Percentiles rank a stretch among this genome's conserved stretches.
Conservation (phyloP, 2,329 filamentous ascomycete genomes). For the Colletotrichum trifolii region DNA sequence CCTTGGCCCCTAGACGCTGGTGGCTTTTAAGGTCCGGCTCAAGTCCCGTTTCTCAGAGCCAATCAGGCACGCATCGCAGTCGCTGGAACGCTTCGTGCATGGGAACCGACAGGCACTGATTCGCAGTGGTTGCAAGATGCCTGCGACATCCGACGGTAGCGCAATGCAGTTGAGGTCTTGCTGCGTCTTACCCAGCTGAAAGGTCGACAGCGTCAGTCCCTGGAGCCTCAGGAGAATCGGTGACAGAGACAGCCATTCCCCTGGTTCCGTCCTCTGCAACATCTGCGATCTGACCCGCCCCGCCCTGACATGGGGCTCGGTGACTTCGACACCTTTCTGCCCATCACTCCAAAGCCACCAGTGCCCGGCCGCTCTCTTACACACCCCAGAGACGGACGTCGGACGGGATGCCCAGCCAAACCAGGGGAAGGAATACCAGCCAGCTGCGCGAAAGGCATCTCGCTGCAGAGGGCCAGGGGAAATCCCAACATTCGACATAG, state of each 20-base stretch:
- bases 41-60: conserved; percentile 41
- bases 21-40: conserved; percentile 28
- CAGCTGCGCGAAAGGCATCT: conserved; percentile 9
- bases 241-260: conserved; percentile 25
- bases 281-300: conserved; percentile 34
- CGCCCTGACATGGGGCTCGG: conserved; percentile 23
- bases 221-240: conserved; percentile 21
- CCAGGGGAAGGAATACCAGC: conserved; percentile 16
- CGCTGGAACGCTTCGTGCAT: conserved; percentile 56
- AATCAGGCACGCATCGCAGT: conserved; percentile 49
- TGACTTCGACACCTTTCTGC: conserved; percentile 21
- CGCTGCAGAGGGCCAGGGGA: conserved; percentile 24
- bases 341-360: conserved; percentile 14
- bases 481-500: conserved; percentile 42
- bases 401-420: conserved; percentile 35
- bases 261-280: conserved; percentile 27
- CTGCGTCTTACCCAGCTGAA: conserved; percentile 24
- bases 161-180: conserved; percentile 29
- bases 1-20: conserved; percentile 44
- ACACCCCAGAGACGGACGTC: conserved; percentile 31
- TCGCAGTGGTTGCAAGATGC: conserved; percentile 48
- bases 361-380: conserved; percentile 31
- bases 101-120: conserved; percentile 49
- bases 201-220: conserved; percentile 21
- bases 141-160: conserved; percentile 31